Base-by-base conservation (phyloP, 495 filamentous ascomycete genomes). In the Cercophora newfieldiana region DNA sequence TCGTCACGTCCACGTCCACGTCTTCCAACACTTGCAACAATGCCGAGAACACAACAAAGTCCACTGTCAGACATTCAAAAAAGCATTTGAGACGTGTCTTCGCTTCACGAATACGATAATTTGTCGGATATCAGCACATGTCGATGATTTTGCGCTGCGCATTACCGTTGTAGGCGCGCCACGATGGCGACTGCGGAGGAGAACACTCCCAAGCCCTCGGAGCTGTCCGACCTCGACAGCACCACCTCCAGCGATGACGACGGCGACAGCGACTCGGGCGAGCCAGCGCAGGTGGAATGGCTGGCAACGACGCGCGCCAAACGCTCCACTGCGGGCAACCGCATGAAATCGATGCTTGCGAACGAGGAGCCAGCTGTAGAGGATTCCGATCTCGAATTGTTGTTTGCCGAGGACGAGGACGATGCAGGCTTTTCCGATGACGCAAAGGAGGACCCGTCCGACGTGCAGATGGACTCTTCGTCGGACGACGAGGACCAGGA, bases 341-440 rank as follows among this genome's bases (percentile, higher is more conserved):
- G 92, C 67, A 89, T 97, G 83, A 88, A 89, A 31, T 85, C 86
- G 29, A 87, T 97, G 67, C 80, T 97, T 53, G 88, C 89, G 24
- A 89, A 88, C 67, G 90, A 90, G 71, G 89, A 89, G 61, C 89
- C 90, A 59, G 75, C 70, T 28, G 72, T 48, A 31, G 70, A 74
- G 7, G 86, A 87, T 60, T 89, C 92, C 54, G 91, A 93, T 58
- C 83, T 92, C 31, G 89, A 93, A 57, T 85, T 93, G 7, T 83
- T 96, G 5, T 96, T 95, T 67, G 87, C 90, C 66, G 91, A 95
- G 77, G 89, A 93, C 63, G 93, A 94, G 66, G 88, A 96, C 62
- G 93, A 97, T 68, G 88, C 88, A 12, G 91, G 91, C 14, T 95
- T 93, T 68, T 83, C 80, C 29, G 89, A 89, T 47, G 88, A 83